Conservation (phyloP, 345 rosid genomes). For the Mallotus nudiflorus region DNA sequence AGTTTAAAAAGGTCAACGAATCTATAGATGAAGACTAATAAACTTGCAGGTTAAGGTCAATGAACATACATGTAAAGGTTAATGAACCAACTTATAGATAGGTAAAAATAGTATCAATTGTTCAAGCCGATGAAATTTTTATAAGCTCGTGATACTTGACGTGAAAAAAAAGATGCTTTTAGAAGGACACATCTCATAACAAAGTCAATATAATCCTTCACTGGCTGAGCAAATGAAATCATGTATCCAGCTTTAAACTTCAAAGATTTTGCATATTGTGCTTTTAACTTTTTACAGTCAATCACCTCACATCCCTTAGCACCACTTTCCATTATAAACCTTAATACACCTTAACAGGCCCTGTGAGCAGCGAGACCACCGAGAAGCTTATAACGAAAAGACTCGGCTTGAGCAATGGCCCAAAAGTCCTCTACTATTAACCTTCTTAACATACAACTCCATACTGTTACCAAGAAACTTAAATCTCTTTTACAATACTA, state of each 20-base stretch:
- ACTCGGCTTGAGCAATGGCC: slow-evolving; percentile 91
- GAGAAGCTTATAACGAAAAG: slow-evolving; percentile 88
- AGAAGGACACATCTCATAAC: slow-evolving; percentile 84
- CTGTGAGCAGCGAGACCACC: slow-evolving; percentile 94
- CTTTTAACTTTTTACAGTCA: slow-evolving; percentile 89
- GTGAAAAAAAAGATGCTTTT: too few relatives aligned
- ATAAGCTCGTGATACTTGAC: too few relatives aligned
- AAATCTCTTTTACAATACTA: slow-evolving; percentile 80
- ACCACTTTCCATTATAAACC: slow-evolving; percentile 85
- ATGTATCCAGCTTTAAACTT: slow-evolving; percentile 95
- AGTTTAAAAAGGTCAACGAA: too few relatives aligned
- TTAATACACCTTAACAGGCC: slow-evolving; percentile 90
- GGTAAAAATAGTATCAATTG: too few relatives aligned
- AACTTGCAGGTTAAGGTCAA: too few relatives aligned
- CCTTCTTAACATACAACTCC: slow-evolving; percentile 87
- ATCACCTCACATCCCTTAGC: slow-evolving; percentile 95
- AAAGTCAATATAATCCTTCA: slow-evolving; percentile 84
- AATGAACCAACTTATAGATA: too few relatives aligned
- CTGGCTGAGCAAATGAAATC: slow-evolving; percentile 93
- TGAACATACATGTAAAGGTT: too few relatives aligned
- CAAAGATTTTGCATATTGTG: slow-evolving; percentile 90
- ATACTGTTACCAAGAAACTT: slow-evolving; percentile 76
- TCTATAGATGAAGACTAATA: too few relatives aligned
- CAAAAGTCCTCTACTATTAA: slow-evolving; percentile 79
- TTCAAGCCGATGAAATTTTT: too few relatives aligned